These are phyloP conservation scores for Colletotrichum sp. DNA, from an alignment of 2,329 filamentous ascomycete species.

Conservation along the genomic window DNA sequence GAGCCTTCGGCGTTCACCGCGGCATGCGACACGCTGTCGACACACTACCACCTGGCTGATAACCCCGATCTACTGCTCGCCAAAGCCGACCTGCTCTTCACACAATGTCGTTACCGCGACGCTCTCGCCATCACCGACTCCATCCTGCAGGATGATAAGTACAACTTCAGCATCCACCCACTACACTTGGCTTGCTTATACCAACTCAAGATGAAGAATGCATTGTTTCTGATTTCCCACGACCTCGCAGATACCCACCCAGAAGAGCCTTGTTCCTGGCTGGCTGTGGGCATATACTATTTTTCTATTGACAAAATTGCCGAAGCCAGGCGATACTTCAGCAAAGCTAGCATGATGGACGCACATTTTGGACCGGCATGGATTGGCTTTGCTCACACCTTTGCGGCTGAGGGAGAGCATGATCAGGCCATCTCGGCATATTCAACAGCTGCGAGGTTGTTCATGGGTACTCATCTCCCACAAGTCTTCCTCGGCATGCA, in stretches of 20 bases:
- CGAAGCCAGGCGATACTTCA: conserved; percentile 94
- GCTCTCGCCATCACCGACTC: conserved; percentile 83
- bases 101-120: conserved; percentile 90
- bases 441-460: conserved; percentile 90
- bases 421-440: conserved; percentile 98
- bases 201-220: conserved; percentile 85
- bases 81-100: conserved; percentile 89
- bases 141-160: conserved; percentile 82
- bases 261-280: conserved; percentile 88
- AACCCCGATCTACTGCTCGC: conserved; percentile 93
- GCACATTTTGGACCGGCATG: conserved; percentile 96
- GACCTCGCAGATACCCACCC: conserved; percentile 92
- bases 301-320: conserved; percentile 87
- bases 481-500: conserved; percentile 99
- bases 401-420: conserved; percentile 95
- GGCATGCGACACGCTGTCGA: conserved; percentile 88
- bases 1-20: conserved; percentile 82
- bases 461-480: conserved; percentile 95
- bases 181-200: conserved; percentile 90
- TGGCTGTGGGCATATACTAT: conserved; percentile 96
- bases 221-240: conserved; percentile 89
- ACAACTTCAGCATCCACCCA: conserved; percentile 89
- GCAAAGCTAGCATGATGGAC: conserved; percentile 96
- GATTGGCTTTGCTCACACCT: conserved; percentile 99
- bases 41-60: conserved; percentile 84